Evolutionary conservation across 2,329 filamentous ascomycete genomes (phyloP), one percentile per base, ranked within the genome.

Genomic region (Leptographium lundbergii): DNA sequence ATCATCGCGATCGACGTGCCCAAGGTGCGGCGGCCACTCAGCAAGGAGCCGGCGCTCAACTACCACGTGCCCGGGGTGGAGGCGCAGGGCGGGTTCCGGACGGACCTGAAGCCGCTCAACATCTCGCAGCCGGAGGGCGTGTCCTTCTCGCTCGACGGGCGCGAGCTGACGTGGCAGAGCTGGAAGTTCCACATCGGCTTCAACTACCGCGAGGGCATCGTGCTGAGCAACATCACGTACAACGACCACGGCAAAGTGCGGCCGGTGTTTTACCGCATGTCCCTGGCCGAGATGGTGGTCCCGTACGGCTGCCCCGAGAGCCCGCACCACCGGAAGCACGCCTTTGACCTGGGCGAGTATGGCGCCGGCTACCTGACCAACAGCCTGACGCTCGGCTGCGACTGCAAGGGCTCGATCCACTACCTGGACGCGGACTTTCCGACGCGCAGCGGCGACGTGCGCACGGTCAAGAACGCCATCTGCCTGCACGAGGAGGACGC

Each of bases 401-500:
- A 92, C 72, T 95, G 90, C 79, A 94, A 95, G 72, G 90, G 89
- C 17, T 83, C 85, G 0, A 96, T 96, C 66, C 88, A 94, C 71
- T 96, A 96, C 70, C 84, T 96, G 71, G 89, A 95, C 66, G 90
- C 89, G 2, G 82, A 87, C 13, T 94, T 96, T 69, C 87, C 91
- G 48, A 90, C 90, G 61, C 80, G 84, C 17, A 81, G 84, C 5
- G 91, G 91, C 27, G 80, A 81, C n/a, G 77, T 88, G 32, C 84
- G 85, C 4, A 87, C 85, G 1, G 90, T 96, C 75, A 92, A 95
- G 77, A 96, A 96, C 68, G 91, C 91, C 45, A 87, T 96, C 65
- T 96, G 91, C 71, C 91, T 96, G 64, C 91, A 96, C 72, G 91
- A 96, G 71, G 91, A 96, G 74, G 91, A 96, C 64, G 82, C 83